phyloP scores from a whole-genome alignment of 768 basidiomycete species.

The Mycena albidolilacea region DNA sequence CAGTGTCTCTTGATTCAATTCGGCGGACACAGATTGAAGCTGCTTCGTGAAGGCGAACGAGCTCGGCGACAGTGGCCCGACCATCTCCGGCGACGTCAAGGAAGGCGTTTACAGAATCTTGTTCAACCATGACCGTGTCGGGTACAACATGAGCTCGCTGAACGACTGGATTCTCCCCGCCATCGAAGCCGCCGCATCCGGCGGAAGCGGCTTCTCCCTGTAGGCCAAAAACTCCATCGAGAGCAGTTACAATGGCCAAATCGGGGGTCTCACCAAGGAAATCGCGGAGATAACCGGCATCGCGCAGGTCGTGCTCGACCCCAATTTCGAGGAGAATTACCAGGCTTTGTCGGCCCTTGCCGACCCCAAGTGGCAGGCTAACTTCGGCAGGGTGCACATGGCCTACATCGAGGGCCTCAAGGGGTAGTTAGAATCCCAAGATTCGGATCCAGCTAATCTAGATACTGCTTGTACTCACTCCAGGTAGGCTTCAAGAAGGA shows the following conservation, averaged over 20 bases:
- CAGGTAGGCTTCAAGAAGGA: slow-evolving; percentile 51
- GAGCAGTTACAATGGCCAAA: slow-evolving; percentile 46
- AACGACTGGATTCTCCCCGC: slow-evolving; percentile 48
- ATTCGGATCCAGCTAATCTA: background rate
- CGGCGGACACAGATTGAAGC: background rate
- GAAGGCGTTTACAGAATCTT: slow-evolving; percentile 57
- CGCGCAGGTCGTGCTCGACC: slow-evolving; percentile 52
- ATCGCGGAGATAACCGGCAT: slow-evolving; percentile 47
- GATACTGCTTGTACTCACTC: background rate
- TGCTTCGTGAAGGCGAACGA: slow-evolving; percentile 13
- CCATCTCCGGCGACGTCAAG: slow-evolving; percentile 52
- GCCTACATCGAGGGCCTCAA: slow-evolving; percentile 45
- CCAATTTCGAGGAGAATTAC: slow-evolving; percentile 55
- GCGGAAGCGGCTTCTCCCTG: slow-evolving; percentile 45
- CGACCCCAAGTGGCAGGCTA: slow-evolving; percentile 20
- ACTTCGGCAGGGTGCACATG: slow-evolving; percentile 19
- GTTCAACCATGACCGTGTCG: slow-evolving; percentile 49
- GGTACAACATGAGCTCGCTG: slow-evolving; percentile 48
- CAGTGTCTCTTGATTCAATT: background rate
- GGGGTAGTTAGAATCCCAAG: slow-evolving; percentile 46
- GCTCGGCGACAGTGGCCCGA: slow-evolving; percentile 23
- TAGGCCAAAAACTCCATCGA: slow-evolving; percentile 51
- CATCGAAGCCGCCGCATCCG: slow-evolving; percentile 49
- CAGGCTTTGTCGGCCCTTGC: slow-evolving; percentile 35
- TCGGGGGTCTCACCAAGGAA: slow-evolving; percentile 45